Base-by-base conservation (phyloP, 495 filamentous ascomycete genomes). In the Penicillium simplicissimum region DNA sequence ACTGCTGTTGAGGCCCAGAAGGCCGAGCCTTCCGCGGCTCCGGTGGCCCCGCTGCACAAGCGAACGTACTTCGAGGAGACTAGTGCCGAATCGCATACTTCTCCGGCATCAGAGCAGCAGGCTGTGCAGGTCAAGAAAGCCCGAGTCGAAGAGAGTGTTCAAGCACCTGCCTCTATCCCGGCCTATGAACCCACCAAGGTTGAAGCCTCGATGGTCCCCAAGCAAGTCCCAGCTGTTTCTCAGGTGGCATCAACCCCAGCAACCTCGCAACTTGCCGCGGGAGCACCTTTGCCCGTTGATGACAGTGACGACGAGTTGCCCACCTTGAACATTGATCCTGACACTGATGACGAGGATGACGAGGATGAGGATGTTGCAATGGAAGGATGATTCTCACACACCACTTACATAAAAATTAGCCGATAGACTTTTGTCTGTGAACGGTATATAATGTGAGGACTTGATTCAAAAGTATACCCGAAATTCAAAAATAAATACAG, bases 231-330 rank as follows among this genome's bases (percentile, higher is more conserved):
- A 36, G 34, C 59, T 55, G 43, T 55, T 21, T 40, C 63, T 6
- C 66, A 65, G 23, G 56, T 52, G 14, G 33, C 68, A 31, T 48
- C 59, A 17, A 45, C 51, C 5, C 37, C 58, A 19, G 43, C 56
- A 40, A 34, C 57, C 21, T 38, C 68, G 1, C 35, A 67, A 45
- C 13, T 61, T 17, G 10, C 58, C 28, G 61, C 52, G 1, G 60
- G 34, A 36, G 55, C 64, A 8, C 43, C 57, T 4, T 42, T 60
- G 34, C 43, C 61, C 49, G 75, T 70, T 6, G 80, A 81, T 45
- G 80, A 80, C 15, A 82, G 80, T 43, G 80, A 78, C 19, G 80
- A 81, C 59, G 81, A 82, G 55, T 62, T 84, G 64, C 81, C 81
- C 10, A 72, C 78, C 0, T 60, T 82, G 61, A 76, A 82, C 59